These are phyloP conservation scores for Penicillium sp. DNA, from an alignment of 2,329 filamentous ascomycete genomes.

Conservation along the genomic window DNA sequence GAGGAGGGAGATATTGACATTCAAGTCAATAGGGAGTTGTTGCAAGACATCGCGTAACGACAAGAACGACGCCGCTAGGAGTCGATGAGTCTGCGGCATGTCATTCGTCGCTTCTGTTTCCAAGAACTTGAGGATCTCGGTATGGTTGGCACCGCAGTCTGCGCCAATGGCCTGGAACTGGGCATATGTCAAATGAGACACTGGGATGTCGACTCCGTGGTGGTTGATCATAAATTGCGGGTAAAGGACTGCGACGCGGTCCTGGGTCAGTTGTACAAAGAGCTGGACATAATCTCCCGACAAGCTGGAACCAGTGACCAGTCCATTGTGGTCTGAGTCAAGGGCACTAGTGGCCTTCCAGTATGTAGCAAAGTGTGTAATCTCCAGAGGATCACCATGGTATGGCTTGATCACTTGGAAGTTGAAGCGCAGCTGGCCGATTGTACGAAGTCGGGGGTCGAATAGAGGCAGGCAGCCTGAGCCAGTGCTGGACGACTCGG, in stretches of 20 bases:
- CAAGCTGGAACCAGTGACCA: conserved; percentile 89
- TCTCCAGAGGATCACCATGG: conserved; percentile 80
- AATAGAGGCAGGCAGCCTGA: conserved; percentile 81
- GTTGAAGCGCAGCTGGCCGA: conserved; percentile 87
- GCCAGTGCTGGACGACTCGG: conserved; percentile 64
- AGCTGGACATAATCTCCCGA: conserved; percentile 91
- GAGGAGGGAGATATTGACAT: conserved; percentile 83
- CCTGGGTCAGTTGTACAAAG: conserved; percentile 83
- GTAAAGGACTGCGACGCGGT: conserved; percentile 78
- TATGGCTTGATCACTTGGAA: conserved; percentile 97
- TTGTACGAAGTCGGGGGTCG: conserved; percentile 79
- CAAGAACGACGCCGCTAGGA: conserved; percentile 67
- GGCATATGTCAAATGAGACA: conserved; percentile 66
- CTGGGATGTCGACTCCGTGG: conserved; percentile 67
- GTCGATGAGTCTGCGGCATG: conserved; percentile 59
- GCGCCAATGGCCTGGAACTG: conserved; percentile 41
- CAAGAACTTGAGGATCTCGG: conserved; percentile 26
- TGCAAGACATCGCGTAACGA: conserved; percentile 68
- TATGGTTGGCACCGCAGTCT: conserved; percentile 30
- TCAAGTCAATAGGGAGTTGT: conserved; percentile 66
- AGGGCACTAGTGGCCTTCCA: conserved; percentile 97
- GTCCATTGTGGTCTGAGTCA: conserved; percentile 71
- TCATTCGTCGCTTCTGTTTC: conserved; percentile 30
- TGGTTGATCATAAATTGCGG: conserved; percentile 72
- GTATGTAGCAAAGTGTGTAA: conserved; percentile 96